Evolutionary conservation across 1,284 basidiomycete genomes (phyloP).

Genomic region (Earliella scabrosa): DNA sequence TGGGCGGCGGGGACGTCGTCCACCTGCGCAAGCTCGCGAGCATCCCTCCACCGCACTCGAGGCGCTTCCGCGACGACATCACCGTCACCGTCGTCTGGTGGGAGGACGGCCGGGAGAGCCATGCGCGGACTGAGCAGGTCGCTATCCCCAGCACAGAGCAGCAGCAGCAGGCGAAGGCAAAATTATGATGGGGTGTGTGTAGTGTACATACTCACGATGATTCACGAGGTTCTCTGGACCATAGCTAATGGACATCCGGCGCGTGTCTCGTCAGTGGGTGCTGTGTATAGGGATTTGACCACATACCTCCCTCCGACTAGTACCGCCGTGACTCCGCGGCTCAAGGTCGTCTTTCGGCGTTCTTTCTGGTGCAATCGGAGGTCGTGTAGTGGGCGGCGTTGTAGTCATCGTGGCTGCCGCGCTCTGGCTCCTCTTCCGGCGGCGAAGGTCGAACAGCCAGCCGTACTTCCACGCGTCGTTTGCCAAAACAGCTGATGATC

Average conservation of each 20-base stretch:
- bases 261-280: background rate
- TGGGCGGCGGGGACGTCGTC: conserved; percentile 83
- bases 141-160: conserved; percentile 3
- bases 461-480: conserved; percentile 18
- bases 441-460: conserved; percentile 1
- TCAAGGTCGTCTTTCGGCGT: background rate
- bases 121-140: conserved; percentile 29
- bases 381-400: conserved; percentile 22
- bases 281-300: background rate
- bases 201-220: conserved; percentile 21
- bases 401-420: conserved; percentile 10
- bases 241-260: background rate
- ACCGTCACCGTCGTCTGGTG: conserved; percentile 91
- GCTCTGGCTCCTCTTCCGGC: conserved; percentile 17
- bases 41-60: conserved; percentile 82
- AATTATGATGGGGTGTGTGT: conserved; percentile 36
- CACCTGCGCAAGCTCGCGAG: conserved; percentile 77
- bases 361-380: conserved; percentile 19
- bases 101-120: conserved; percentile 61
- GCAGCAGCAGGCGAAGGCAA: conserved; percentile 37
- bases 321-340: background rate
- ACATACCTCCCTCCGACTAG: conserved; percentile 4
- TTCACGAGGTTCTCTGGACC: conserved; percentile 11
- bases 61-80: conserved; percentile 86
- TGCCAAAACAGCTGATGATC: conserved; percentile 7